phyloP scores from a whole-genome alignment of 805 yeast species.

The Blastobotrys americana region DNA sequence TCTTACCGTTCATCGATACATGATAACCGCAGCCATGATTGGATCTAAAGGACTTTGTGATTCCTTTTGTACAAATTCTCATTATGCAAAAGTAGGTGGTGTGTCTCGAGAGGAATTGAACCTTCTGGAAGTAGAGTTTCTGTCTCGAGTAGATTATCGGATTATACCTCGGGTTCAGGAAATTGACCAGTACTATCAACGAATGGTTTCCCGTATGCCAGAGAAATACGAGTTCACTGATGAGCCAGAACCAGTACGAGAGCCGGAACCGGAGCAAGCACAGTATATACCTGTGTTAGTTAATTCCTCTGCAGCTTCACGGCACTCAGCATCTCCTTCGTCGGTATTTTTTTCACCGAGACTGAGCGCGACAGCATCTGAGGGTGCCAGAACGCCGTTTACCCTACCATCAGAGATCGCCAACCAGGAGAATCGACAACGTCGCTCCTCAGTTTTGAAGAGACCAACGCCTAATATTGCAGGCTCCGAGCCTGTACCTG shows the following conservation, averaged over 20 bases:
- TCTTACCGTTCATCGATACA: constrained; percentile 85
- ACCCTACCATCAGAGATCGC: background rate
- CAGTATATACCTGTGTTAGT: background rate
- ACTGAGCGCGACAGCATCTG: background rate
- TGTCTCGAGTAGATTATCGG: constrained; percentile 70
- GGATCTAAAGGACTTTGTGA: constrained; percentile 91
- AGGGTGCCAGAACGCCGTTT: background rate
- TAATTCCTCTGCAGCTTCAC: background rate
- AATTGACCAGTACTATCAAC: constrained; percentile 30
- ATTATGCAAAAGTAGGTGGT: constrained; percentile 95
- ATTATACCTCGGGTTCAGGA: constrained; percentile 46
- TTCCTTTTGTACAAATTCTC: constrained; percentile 85
- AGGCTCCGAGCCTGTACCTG: background rate
- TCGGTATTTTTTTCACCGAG: background rate
- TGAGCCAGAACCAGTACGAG: constrained; percentile 1
- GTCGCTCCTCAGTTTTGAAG: background rate
- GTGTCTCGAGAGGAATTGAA: constrained; percentile 76
- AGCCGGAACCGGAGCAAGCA: background rate
- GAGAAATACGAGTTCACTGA: constrained; percentile 18
- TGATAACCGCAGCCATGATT: constrained; percentile 82
- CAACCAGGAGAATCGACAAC: background rate
- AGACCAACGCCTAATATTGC: background rate
- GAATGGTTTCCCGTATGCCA: constrained; percentile 27
- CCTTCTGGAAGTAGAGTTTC: constrained; percentile 80
- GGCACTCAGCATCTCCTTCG: background rate